A percentile compares a stretch with the other conserved stretches of the same genome.
phyloP scores from a whole-genome alignment of 495 filamentous ascomycete genomes.

The Penicillium ochrochloron region DNA sequence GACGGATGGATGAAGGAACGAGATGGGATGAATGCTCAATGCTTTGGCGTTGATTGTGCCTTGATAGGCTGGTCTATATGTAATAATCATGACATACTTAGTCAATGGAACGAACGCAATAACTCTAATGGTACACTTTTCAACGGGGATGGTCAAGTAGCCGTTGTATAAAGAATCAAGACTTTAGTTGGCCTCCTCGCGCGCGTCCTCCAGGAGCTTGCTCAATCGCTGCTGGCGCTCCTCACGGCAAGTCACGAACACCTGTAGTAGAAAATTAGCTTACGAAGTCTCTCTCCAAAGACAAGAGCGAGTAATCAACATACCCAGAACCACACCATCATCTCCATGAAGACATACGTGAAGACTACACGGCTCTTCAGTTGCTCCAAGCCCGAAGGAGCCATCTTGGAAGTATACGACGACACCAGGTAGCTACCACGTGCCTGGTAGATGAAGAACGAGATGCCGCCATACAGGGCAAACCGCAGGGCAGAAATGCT shows the following conservation, averaged over 20 bases:
- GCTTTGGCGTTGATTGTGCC: not conserved
- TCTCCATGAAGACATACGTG: constrained; percentile 82
- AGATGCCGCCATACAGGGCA: constrained; percentile 64
- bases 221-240: constrained; percentile 47
- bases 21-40: not conserved
- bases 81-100: constrained; percentile 13
- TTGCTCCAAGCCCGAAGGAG: constrained; percentile 50
- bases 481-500: constrained; percentile 71
- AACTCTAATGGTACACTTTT: constrained; percentile 22
- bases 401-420: constrained; percentile 32
- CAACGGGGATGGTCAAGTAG: not conserved
- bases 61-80: constrained; percentile 17
- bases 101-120: constrained; percentile 7
- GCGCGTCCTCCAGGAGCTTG: constrained; percentile 42
- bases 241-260: constrained; percentile 47
- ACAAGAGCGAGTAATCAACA: not conserved
- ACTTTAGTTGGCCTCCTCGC: constrained; percentile 15
- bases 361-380: constrained; percentile 82
- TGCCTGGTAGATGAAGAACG: constrained; percentile 71
- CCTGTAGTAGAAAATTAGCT: constrained; percentile 54
- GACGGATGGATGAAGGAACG: not conserved
- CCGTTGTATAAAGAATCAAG: not conserved
- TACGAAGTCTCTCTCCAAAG: not conserved
- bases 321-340: constrained; percentile 88
- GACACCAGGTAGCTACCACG: constrained; percentile 46